Evolutionary conservation across 2,329 filamentous ascomycete species (phyloP), one percentile per base, ranked within the genome.

Genomic region (Scedosporium boydii): DNA sequence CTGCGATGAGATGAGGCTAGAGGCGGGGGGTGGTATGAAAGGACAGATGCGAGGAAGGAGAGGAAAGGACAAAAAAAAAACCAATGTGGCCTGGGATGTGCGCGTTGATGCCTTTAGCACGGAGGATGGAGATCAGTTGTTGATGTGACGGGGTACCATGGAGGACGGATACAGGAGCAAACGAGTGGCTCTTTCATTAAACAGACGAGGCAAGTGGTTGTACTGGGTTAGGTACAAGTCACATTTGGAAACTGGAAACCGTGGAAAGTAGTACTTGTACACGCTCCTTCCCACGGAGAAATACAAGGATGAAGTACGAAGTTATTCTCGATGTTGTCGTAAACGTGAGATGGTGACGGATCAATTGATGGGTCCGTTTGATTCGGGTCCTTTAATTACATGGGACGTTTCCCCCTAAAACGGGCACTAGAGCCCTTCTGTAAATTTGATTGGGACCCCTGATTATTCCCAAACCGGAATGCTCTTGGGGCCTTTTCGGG

Each of bases 381-480:
- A 55, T 21, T 61, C 29, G 27, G 46, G 21, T 61, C 59, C 46
- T 61, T 41, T 56, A 56, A 61, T 61, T 61, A 56, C 59, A 61
- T 61, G 59, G 59, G 59, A 42, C 48, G 46, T 55, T 61, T 61
- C 59, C 41, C 21, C 46, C 59, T 23, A 55, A 44, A 21, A 46
- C 57, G 57, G 57, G 34, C 57, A 55, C 51, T 55, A 55, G 51
- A 55, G 51, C 51, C 51, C 51, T 55, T 55, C 51, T 23, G 51
- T 55, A 55, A 55, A 55, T 55, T 55, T 23, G 51, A 55, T 27
- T 23, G 51, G 51, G 51, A 55, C 51, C 51, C 51, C 18, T 55
- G 18, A 23, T 55, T 23, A 55, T 23, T 23, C 23, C 51, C 14
- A 55, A 55, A 27, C 51, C 23, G 51, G 18, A 27, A 23, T 27